Conservation (phyloP, 805 yeast genomes). For the Nakazawaea ishiwadae region DNA sequence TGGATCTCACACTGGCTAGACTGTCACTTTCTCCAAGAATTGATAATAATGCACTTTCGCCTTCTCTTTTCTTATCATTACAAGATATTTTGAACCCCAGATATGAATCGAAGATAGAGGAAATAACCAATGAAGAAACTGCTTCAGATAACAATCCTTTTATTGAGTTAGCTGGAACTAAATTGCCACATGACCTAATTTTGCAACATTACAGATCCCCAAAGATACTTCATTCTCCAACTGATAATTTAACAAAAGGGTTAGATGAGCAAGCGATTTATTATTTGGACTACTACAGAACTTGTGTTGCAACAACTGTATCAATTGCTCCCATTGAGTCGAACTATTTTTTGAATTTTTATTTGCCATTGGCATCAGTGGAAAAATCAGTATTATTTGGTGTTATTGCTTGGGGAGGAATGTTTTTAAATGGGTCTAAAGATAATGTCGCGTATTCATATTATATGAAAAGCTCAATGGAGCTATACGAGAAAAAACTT, state of each 20-base stretch:
- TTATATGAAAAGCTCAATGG: conserved; percentile 17
- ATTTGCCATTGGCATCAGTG: conserved; percentile 46
- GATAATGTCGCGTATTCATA: conserved; percentile 22
- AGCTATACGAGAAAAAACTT: conserved; percentile 20
- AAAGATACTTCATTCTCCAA: conserved; percentile 20
- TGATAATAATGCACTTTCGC: not conserved
- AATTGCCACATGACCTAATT: no score
- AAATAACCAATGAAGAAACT: not conserved
- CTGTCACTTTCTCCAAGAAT: not conserved
- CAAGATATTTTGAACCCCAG: conserved; percentile 1
- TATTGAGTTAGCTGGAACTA: no score
- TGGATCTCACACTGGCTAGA: not conserved
- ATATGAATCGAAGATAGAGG: conserved; percentile 1
- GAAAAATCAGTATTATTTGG: conserved; percentile 46
- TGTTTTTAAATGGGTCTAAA: conserved; percentile 28
- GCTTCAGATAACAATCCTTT: not conserved
- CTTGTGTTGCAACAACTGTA: conserved; percentile 41
- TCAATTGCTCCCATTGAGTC: conserved; percentile 39
- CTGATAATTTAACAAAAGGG: conserved; percentile 19
- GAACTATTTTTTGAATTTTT: conserved; percentile 48
- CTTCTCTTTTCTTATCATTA: not conserved
- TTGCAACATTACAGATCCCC: no score
- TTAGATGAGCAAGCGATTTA: conserved; percentile 39
- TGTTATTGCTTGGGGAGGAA: conserved; percentile 59
- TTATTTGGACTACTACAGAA: conserved; percentile 46